Percentiles rank a stretch among this genome's conserved stretches.
These are phyloP conservation scores for Histomonas meleagridis DNA, from an alignment of 208 protist species.

Conservation along the genomic window DNA sequence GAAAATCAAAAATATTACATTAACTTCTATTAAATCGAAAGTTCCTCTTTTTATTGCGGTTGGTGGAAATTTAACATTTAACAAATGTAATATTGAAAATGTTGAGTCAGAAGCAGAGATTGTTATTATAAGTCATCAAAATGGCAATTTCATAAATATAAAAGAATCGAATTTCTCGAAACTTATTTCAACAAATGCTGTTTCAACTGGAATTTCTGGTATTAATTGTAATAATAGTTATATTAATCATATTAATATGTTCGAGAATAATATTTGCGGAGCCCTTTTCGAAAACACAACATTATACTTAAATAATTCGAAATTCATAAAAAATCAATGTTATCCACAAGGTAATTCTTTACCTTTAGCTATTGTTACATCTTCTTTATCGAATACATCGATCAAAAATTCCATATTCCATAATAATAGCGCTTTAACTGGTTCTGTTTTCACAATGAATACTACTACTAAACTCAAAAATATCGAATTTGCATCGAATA, in stretches of 20 bases:
- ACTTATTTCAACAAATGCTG: not conserved
- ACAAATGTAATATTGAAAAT: not conserved
- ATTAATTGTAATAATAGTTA: not conserved
- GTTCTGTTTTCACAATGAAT: not conserved
- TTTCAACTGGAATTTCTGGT: not conserved
- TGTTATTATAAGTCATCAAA: not conserved
- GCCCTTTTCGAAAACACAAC: not conserved
- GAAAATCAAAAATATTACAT: not conserved
- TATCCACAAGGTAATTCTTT: not conserved
- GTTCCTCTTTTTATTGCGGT: not conserved
- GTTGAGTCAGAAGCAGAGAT: not conserved
- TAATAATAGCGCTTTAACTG: not conserved
- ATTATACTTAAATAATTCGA: not conserved
- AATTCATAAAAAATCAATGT: not conserved
- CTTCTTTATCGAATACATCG: not conserved
- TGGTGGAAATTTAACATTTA: not conserved
- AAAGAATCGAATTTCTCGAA: not conserved
- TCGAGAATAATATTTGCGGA: not conserved
- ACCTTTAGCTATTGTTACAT: not conserved
- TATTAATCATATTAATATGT: not conserved
- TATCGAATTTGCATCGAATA: not conserved
- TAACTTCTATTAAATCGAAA: not conserved
- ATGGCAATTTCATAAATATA: not conserved
- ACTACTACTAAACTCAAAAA: not conserved
- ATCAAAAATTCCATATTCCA: not conserved